Conservation (phyloP, 192 early-diverging fungal species). For the Jimgerdemannia lactiflua region DNA sequence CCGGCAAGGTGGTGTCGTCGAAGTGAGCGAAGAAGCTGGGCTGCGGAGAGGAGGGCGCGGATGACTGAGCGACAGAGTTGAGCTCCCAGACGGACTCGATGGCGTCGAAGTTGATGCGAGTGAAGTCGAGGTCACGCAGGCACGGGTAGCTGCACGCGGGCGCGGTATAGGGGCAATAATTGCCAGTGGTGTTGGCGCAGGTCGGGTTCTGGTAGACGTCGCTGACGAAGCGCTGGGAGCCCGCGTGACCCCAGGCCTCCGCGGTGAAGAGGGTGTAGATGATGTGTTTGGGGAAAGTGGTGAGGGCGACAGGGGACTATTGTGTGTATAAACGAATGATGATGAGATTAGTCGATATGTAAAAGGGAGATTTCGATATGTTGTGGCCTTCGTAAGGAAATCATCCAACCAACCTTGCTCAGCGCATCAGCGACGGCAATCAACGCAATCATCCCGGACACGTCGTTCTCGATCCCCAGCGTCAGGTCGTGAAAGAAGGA, state of each 20-base stretch:
- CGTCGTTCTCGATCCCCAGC: constrained; percentile 48
- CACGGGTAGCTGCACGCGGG: constrained; percentile 66
- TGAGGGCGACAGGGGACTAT: constrained; percentile 40
- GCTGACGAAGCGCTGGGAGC: constrained; percentile 80
- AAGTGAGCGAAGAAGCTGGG: constrained; percentile 39
- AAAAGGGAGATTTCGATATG: not conserved
- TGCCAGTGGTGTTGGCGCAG: constrained; percentile 41
- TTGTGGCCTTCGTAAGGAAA: too few species aligned
- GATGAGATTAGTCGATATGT: not conserved
- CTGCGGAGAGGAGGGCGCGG: constrained; percentile 13
- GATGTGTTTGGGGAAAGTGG: constrained; percentile 60
- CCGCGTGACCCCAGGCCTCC: constrained; percentile 73
- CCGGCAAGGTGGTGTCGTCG: constrained; percentile 21
- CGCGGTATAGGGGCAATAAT: constrained; percentile 23
- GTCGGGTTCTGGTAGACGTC: constrained; percentile 56
- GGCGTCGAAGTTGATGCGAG: constrained; percentile 56
- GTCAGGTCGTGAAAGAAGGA: constrained; percentile 66
- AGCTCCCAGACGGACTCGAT: constrained; percentile 75
- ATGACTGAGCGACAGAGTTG: constrained; percentile 44
- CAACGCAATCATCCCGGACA: constrained; percentile 61
- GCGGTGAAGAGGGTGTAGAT: constrained; percentile 72
- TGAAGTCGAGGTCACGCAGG: constrained; percentile 57
- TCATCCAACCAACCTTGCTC: constrained; percentile 44
- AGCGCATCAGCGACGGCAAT: constrained; percentile 71
- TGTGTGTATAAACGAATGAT: not conserved